Base-by-base conservation (phyloP, 148 eudicot species). In the Limonium bicolor region DNA sequence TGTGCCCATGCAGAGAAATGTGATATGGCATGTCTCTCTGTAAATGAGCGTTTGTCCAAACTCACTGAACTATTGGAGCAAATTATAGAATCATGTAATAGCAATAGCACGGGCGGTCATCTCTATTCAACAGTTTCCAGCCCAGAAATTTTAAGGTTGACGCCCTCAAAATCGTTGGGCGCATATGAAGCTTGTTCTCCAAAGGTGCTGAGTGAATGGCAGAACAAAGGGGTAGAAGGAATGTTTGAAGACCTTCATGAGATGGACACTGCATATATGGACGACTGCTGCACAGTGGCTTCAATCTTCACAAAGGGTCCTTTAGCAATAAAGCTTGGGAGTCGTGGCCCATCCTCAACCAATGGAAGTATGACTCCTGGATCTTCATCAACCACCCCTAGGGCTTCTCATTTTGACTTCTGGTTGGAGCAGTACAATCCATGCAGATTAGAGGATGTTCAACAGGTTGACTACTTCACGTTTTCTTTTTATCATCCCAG, bases 201-300 rank as follows among this genome's bases (percentile, higher is more conserved):
- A 13, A 69, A 47, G 52, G 21, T 48, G 16, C n/a, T n/a, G n/a
- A 65, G 66, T 64, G 82, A 76, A 33, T 58, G 68, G 70, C 59
- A 71, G 50, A 62, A 60, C 47, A 76, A 62, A 63, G 69, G 72
- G 12, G 59, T 72, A 38, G 76, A 72, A 59, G 84, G 67, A 44
- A 60, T 77, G 75, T 69, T 77, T 53, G 79, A 77, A 56, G 79
- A 77, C 47, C 67, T 77, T 63, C 84, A 77, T 72, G 84, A 68
- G 61, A 77, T 77, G 84, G 76, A 77, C 59, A 77, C 84, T 46
- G 76, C 84, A 24, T 45, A 53, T 49, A 72, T 77, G 50, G 79
- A 77, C 36, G 79, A 77, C 58, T 65, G 64, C 28, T 50, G 45
- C 36, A 20, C 54, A 33, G 43, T 51, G 30, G 28, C 50, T 51